These are phyloP conservation scores for Emericellopsis cladophorae DNA, from an alignment of 2,329 filamentous ascomycete species.

Conservation along the genomic window DNA sequence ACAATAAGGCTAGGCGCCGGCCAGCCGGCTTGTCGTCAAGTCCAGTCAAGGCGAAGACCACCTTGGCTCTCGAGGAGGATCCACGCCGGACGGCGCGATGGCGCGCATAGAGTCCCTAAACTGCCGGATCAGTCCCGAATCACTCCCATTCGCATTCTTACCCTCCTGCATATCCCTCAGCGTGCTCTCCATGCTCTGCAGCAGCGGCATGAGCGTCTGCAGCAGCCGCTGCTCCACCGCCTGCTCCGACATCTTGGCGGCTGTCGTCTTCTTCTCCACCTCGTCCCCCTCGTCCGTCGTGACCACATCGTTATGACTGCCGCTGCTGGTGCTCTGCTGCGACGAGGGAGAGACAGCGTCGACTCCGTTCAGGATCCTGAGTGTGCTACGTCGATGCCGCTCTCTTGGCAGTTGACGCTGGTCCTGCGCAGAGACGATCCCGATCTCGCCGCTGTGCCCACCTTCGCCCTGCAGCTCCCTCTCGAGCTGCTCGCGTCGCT, in stretches of 20 bases:
- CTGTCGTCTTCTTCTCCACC: neutral
- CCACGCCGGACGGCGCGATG: neutral
- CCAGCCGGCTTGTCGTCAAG: too few relatives aligned
- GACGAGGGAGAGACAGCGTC: neutral
- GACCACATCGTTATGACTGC: neutral
- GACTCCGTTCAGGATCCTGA: neutral
- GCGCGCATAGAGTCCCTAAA: neutral
- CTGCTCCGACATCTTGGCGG: neutral
- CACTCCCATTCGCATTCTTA: neutral
- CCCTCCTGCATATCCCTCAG: conserved; percentile 1
- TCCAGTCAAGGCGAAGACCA: too few relatives aligned
- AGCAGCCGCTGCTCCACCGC: conserved; percentile 1
- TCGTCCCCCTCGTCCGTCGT: neutral
- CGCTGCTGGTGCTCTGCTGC: neutral
- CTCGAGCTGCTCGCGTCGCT: conserved; percentile 1
- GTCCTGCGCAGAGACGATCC: neutral
- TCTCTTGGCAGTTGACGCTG: neutral
- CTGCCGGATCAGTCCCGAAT: neutral
- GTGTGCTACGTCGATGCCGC: conserved; percentile 1
- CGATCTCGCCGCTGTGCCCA: neutral
- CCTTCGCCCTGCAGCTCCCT: neutral
- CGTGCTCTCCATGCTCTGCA: conserved; percentile 3
- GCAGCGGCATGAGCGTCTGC: conserved; percentile 1
- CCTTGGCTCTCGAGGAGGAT: too few relatives aligned
- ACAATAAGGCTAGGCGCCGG: too few relatives aligned